Evolutionary conservation across 495 filamentous ascomycete genomes (phyloP), one percentile per base, ranked within the genome.

Genomic region (Penicillium ucsense): DNA sequence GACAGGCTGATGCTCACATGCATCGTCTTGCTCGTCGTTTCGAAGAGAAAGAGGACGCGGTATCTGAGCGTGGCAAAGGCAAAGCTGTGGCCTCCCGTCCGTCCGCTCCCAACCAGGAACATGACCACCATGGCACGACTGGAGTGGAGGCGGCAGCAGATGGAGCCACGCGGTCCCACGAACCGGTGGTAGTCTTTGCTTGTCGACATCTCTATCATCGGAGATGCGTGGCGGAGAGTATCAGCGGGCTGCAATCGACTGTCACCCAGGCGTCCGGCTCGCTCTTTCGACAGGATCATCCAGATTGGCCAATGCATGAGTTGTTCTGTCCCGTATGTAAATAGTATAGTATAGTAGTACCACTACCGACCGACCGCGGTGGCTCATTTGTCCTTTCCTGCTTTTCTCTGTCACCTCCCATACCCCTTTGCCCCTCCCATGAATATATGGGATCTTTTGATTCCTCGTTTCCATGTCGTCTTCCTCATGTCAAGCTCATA

Each of bases 181-280:
- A 70, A 31, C 64, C 72, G 0, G 55, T 70, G 8, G 64, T 78
- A 9, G 68, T 78, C 1, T 78, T 78, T 52, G 68, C 74, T n/a
- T 78, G 75, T 56, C 67, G 75, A 52, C 75, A 78, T 56, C 54
- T 77, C 42, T 78, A 71, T 52, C 75, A 78, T 54, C 72, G 69
- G 12, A 61, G 59, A 28, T 78, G 75, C 54, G 58, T 77, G 46
- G 41, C 70, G 49, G 55, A 67, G 7, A 45, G 57, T 3, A 51
- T 55, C 35, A 39, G 50, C 28, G 48, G 41, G 41, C 43, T 41
- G 27, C 2, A 39, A 35, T 48, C 47, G 63, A 46, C 47, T 56
- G 20, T 20, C 50, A 43, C n/a, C 3, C 30, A 8, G 31, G 43
- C 51, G 49, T 43, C 52, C 35, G 46, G 38, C 36, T 43, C 57